Evolutionary conservation across 2,329 filamentous ascomycete species (phyloP), one percentile per base, ranked within the genome.

Genomic region (Penicillium rolfsii): DNA sequence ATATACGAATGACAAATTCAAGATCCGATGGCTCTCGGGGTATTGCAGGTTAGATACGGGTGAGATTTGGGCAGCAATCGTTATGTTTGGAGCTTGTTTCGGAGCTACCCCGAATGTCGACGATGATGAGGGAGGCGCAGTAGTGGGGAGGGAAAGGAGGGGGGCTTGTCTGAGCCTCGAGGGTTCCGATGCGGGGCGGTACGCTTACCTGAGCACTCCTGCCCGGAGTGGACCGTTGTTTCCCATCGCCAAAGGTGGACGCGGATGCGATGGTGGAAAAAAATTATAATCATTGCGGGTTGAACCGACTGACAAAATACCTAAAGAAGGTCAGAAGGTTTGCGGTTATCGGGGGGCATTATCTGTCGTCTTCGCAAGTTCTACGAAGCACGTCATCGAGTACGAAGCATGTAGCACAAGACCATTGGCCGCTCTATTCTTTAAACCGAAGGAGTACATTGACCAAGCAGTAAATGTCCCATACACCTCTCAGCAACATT

Each of bases 61-160:
- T 12, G 33, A 11, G 33, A 30, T 55, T 57, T 55, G 54, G 59
- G 59, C 54, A 56, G 59, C 59, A 54, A 54, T 48, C 4, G 40
- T 24, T 35, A 22, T 41, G 14, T 55, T 26, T 55, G 36, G 52
- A 55, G 38, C 35, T 55, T 52, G 43, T 14, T 28, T 53, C 19
- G 33, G 36, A 52, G 40, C 50, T 59, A 62, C 35, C 38, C 52
- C 56, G n/a, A 56, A 53, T 60, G 59, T 64, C 60, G 60, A 53
- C 33, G 50, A 40, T 38, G 28, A 36, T 24, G 50, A 53, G 14
- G 14, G 35, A 53, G 50, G 50, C 35, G 50, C 50, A 38, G 50
- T 22, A 57, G 50, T 19, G 60, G 46, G 50, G 57, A 40, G 54
- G 16, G 55, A 26, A 46, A 52, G 24, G 14, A 30, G 55, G 28